These are phyloP conservation scores for Saccharomycopsis sp. DNA, from an alignment of 805 yeast genomes.

Conservation along the genomic window DNA sequence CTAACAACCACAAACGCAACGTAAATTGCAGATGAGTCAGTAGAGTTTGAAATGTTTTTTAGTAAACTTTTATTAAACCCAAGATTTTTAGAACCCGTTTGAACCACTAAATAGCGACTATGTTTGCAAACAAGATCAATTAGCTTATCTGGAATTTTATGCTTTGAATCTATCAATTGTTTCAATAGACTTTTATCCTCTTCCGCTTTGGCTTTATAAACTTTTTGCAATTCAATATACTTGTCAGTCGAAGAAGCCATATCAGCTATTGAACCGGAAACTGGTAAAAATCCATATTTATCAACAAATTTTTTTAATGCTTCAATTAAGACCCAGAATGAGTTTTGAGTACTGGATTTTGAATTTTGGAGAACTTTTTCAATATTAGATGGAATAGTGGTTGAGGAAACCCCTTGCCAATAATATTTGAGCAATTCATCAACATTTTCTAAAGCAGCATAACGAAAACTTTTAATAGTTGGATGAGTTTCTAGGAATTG, in stretches of 20 bases:
- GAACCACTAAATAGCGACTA: conserved; percentile 39
- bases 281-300: conserved; percentile 40
- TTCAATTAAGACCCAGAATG: conserved; percentile 48
- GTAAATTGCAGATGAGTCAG: neutral
- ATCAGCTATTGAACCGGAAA: conserved; percentile 72
- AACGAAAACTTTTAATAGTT: conserved; percentile 1
- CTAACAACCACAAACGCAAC: neutral
- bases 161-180: conserved; percentile 24
- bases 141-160: conserved; percentile 26
- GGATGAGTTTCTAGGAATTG: conserved; percentile 21
- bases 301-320: conserved; percentile 46
- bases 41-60: neutral
- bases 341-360: conserved; percentile 7
- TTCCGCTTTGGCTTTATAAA: conserved; percentile 48
- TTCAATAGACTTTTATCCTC: conserved; percentile 36
- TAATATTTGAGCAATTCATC: conserved; percentile 41
- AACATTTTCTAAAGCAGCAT: conserved; percentile 33
- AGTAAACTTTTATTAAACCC: too few species aligned
- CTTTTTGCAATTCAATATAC: conserved; percentile 45
- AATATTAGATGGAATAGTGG: conserved; percentile 24
- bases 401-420: conserved; percentile 32
- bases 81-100: conserved; percentile 27
- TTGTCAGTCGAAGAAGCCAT: conserved; percentile 70
- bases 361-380: conserved; percentile 25
- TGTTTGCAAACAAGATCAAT: conserved; percentile 52